Percentiles rank a stretch among this genome's conserved stretches.
Evolutionary conservation across 148 eudicot genomes (phyloP).

Genomic region (Silene uniflora): DNA sequence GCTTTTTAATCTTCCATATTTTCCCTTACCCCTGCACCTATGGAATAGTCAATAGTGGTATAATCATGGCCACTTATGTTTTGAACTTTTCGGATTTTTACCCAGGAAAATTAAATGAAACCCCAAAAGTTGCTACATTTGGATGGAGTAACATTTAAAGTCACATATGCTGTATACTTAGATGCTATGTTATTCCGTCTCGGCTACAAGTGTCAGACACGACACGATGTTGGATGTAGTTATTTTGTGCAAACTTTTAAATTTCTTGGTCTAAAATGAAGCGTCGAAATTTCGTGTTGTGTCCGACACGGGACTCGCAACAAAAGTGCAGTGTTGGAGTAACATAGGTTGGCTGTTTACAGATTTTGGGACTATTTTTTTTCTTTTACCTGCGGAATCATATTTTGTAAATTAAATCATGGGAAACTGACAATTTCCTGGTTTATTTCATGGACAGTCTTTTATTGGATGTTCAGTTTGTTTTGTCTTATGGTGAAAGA

Average conservation of each 20-base stretch:
- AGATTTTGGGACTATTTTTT: too few species aligned
- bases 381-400: neutral
- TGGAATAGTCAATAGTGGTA: neutral
- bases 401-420: neutral
- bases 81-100: neutral
- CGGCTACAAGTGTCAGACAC: too few species aligned
- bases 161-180: neutral
- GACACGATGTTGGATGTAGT: too few species aligned
- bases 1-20: slow-evolving; percentile 4
- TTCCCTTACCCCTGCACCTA: neutral
- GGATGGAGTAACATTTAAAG: neutral
- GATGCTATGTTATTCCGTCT: too few species aligned
- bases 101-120: neutral
- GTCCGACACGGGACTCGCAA: too few species aligned
- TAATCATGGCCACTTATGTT: neutral
- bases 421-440: neutral
- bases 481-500: neutral
- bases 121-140: neutral
- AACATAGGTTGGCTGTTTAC: too few species aligned
- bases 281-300: too few species aligned
- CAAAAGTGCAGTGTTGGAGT: too few species aligned
- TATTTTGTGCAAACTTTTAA: too few species aligned
- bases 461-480: neutral
- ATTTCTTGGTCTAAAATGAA: too few species aligned
- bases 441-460: neutral